Evolutionary conservation across 768 basidiomycete genomes (phyloP).

Genomic region (Lentinula aciculospora): DNA sequence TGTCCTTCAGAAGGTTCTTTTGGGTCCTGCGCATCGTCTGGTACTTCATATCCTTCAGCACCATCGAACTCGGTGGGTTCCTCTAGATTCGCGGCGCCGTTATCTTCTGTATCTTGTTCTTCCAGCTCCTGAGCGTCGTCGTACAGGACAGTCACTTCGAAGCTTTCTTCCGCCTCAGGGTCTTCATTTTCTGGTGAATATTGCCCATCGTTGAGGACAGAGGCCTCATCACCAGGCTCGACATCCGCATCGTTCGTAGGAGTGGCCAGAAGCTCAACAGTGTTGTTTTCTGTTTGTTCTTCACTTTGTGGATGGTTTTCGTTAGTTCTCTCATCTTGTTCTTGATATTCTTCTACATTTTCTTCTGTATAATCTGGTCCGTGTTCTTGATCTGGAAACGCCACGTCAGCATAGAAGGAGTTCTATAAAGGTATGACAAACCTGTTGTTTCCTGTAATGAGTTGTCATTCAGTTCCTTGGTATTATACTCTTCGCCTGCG

Average conservation of each 20-base stretch:
- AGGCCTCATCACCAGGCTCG: neutral
- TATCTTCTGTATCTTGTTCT: conserved; percentile 9
- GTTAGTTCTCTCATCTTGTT: conserved; percentile 3
- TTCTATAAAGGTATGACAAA: neutral
- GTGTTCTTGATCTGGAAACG: conserved; percentile 1
- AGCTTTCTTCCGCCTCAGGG: neutral
- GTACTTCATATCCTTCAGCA: neutral
- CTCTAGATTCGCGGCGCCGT: neutral
- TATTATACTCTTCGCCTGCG: conserved; percentile 4
- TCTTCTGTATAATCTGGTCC: neutral
- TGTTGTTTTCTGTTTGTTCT: neutral
- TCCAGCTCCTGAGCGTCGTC: neutral
- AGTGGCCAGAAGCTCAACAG: neutral
- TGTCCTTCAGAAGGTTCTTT: conserved; percentile 4
- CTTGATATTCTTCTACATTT: conserved; percentile 1
- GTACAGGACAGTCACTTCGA: neutral
- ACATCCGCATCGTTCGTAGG: neutral
- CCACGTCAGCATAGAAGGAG: neutral
- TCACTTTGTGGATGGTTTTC: neutral
- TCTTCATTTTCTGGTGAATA: conserved; percentile 10
- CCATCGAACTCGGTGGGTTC: neutral
- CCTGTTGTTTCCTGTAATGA: neutral
- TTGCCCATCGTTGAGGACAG: conserved; percentile 5
- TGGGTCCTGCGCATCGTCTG: neutral
- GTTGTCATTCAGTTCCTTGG: neutral